Evolutionary conservation across 2,329 filamentous ascomycete genomes (phyloP).

Genomic region (Fusarium sambucinum): DNA sequence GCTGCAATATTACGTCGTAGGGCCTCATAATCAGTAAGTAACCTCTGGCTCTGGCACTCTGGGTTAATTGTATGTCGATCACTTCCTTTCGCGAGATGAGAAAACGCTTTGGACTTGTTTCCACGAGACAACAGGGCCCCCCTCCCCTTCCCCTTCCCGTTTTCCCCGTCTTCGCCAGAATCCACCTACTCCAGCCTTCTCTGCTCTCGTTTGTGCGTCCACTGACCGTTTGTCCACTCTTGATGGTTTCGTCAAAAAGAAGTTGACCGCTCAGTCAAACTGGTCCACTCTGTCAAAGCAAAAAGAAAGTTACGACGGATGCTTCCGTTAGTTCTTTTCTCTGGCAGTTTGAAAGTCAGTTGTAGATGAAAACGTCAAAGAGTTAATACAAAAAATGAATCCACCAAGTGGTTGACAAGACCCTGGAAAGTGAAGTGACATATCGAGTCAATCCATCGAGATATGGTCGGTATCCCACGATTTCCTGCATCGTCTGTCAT

Average conservation of each 20-base stretch:
- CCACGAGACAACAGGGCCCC: slow-evolving; percentile 33
- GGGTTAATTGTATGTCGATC: slow-evolving; percentile 34
- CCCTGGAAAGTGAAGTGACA: slow-evolving; percentile 33
- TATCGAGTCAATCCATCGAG: slow-evolving; percentile 12
- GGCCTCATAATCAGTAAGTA: too few relatives aligned
- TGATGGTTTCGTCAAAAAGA: slow-evolving; percentile 11
- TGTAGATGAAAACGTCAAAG: slow-evolving; percentile 1
- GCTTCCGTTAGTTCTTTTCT: slow-evolving; percentile 6
- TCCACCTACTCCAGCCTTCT: slow-evolving; percentile 20
- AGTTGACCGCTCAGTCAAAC: slow-evolving; percentile 26
- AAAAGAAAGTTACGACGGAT: slow-evolving; percentile 20
- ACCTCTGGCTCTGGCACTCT: neutral
- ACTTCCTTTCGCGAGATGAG: slow-evolving; percentile 36
- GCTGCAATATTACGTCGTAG: slow-evolving; percentile 44
- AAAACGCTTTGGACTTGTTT: slow-evolving; percentile 26
- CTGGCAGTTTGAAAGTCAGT: slow-evolving; percentile 19
- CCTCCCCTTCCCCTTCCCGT: slow-evolving; percentile 16
- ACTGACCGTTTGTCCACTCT: slow-evolving; percentile 37
- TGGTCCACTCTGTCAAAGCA: slow-evolving; percentile 29
- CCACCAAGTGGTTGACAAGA: slow-evolving; percentile 10
- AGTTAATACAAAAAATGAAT: slow-evolving; percentile 5
- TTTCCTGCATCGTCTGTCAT: slow-evolving; percentile 10
- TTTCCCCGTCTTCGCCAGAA: slow-evolving; percentile 28
- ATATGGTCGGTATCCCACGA: slow-evolving; percentile 7
- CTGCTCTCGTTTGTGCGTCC: slow-evolving; percentile 19